Evolutionary conservation across 352 stramenopile genomes (phyloP), one percentile per base, ranked within the genome.

Genomic region (Globisporangium solare): DNA sequence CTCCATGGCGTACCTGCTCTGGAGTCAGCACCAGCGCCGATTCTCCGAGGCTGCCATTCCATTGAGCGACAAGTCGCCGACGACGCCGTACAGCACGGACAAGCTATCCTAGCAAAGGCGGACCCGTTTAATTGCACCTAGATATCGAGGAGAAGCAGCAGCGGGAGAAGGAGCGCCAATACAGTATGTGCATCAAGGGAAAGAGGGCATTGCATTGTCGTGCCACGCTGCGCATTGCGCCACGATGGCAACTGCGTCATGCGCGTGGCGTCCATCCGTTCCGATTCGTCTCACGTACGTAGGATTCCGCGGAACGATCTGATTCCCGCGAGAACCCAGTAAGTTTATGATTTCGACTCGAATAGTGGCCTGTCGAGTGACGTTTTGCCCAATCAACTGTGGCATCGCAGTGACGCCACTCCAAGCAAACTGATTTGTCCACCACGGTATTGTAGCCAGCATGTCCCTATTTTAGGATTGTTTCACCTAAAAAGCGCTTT

Each of bases 1-100:
- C 20, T 83, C 76, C 43, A 51, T 70, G 27, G 53, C 64, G 3
- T 92, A 90, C 47, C 46, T 87, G 31, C 63, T 89, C 32, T 92
- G 83, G 83, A 77, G 74, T 41, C 74, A 67, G 56, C 84, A 74
- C 52, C 83, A 88, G 57, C 72, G 63, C 22, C 62, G 52, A 13
- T 24, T n/a, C n/a, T n/a, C 21, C 24, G 47, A 21, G 22, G 10
- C 37, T 24, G 43, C 12, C 40, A 8, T 32, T 39, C 10, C n/a
- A 17, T 41, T 37, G 37, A 24, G 27, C 27, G 27, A 35, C 15
- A 39, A 48, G 8, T 47, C 43, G 13, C 32, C 48, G 32, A 45
- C 61, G 10, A 69, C 68, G 2, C 37, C 51, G 1, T 83, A 83
- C 47, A 70, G 73, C 43, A 74, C 73, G 4, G 58, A 54, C 13